phyloP scores from a whole-genome alignment of 1,284 basidiomycete species.

The Gomphus bonarii region DNA sequence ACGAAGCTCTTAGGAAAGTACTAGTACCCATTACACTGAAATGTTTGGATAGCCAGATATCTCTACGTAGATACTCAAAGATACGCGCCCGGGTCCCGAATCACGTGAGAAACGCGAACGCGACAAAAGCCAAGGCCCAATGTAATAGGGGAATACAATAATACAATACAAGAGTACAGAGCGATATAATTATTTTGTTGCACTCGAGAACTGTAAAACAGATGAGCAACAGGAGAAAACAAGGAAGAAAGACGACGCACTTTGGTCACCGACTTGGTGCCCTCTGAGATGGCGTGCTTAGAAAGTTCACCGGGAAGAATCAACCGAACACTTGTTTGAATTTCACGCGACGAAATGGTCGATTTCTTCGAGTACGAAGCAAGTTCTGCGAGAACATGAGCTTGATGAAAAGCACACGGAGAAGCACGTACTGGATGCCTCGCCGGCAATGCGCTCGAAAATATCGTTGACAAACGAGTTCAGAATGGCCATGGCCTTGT shows the following conservation, averaged over 20 bases:
- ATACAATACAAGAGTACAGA: slow-evolving; percentile 7
- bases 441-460: slow-evolving; percentile 87
- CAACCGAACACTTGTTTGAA: slow-evolving; percentile 84
- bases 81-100: no score
- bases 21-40: no score
- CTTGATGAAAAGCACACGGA: slow-evolving; percentile 4
- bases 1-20: no score
- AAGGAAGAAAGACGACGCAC: slow-evolving; percentile 12
- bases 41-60: no score
- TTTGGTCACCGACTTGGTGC: slow-evolving; percentile 47
- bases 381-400: slow-evolving; percentile 45
- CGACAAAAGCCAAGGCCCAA: background rate
- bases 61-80: no score
- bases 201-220: slow-evolving; percentile 46
- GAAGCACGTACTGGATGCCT: slow-evolving; percentile 63
- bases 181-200: slow-evolving; percentile 35
- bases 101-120: no score
- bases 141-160: background rate
- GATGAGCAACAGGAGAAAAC: slow-evolving; percentile 11
- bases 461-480: slow-evolving; percentile 93
- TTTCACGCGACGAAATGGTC: slow-evolving; percentile 89
- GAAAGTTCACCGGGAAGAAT: slow-evolving; percentile 85
- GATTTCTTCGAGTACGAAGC: slow-evolving; percentile 91
- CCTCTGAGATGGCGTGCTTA: slow-evolving; percentile 75
- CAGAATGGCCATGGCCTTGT: slow-evolving; percentile 94